Evolutionary conservation across 2,329 filamentous ascomycete genomes (phyloP).

Genomic region (Proliferodiscus dingleyae): DNA sequence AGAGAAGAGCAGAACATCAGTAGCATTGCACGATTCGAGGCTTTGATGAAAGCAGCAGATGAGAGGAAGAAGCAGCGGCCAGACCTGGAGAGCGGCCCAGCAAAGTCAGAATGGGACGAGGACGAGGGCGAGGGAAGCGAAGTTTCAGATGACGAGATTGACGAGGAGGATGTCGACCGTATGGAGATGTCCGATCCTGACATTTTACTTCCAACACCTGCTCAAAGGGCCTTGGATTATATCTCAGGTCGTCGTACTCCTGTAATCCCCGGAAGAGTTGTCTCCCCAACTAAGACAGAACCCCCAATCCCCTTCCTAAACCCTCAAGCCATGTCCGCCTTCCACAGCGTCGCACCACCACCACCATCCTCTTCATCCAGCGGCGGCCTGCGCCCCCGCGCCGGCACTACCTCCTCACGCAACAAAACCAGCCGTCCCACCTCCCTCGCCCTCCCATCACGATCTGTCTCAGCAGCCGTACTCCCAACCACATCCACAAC

Average conservation of each 20-base stretch:
- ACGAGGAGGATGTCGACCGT: constrained; percentile 36
- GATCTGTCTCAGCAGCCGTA: constrained; percentile 25
- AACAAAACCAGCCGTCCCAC: constrained; percentile 20
- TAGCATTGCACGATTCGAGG: constrained; percentile 61
- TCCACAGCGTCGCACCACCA: constrained; percentile 17
- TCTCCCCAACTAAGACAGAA: constrained; percentile 20
- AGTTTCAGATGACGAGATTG: constrained; percentile 34
- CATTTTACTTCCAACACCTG: constrained; percentile 27
- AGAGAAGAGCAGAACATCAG: constrained; percentile 57
- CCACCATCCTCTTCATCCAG: no score
- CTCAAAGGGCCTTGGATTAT: constrained; percentile 31
- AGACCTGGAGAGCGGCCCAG: constrained; percentile 3
- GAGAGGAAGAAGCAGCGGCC: constrained; percentile 34
- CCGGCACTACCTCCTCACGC: constrained; percentile 19
- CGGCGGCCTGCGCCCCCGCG: constrained; percentile 23
- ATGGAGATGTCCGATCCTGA: constrained; percentile 18
- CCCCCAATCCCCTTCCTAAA: constrained; percentile 27
- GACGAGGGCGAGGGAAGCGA: constrained; percentile 35
- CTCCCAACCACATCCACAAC: constrained; percentile 19
- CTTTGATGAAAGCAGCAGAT: constrained; percentile 58
- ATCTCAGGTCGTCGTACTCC: constrained; percentile 28
- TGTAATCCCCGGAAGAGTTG: constrained; percentile 14
- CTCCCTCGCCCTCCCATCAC: constrained; percentile 25
- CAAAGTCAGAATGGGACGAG: constrained; percentile 27
- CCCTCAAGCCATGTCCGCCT: constrained; percentile 27